phyloP scores from a whole-genome alignment of 2,329 filamentous ascomycete genomes.

The Beauveria sp. region DNA sequence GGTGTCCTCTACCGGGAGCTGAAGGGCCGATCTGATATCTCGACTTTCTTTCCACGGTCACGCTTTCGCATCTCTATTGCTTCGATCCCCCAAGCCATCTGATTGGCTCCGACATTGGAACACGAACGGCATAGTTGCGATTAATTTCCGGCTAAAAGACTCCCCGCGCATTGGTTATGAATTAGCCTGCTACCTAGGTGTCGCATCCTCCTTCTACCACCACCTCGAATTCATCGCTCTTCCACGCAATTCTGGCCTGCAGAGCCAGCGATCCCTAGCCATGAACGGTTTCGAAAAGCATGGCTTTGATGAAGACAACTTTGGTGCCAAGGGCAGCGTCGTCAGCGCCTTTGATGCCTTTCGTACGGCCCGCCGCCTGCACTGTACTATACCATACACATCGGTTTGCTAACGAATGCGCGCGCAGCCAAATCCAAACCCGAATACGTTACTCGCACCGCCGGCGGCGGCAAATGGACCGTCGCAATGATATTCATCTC shows the following conservation, averaged over 20 bases:
- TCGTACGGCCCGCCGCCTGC: constrained; percentile 50
- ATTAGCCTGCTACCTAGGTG: not conserved
- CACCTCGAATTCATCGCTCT: not conserved
- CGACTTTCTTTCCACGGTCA: not conserved
- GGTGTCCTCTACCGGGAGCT: not conserved
- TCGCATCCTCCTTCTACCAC: not conserved
- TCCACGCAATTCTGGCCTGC: not conserved
- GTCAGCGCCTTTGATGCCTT: constrained; percentile 95
- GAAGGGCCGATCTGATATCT: not conserved
- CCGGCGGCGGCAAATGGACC: constrained; percentile 90
- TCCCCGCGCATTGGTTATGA: not conserved
- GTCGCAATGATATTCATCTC: constrained; percentile 72
- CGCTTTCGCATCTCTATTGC: not conserved
- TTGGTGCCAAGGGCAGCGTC: constrained; percentile 63
- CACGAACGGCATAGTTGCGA: not conserved
- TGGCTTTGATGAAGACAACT: constrained; percentile 64
- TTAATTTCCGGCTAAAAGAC: not conserved
- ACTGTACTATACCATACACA: not conserved
- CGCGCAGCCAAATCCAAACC: constrained; percentile 83
- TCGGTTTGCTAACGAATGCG: not conserved
- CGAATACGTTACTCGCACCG: constrained; percentile 78
- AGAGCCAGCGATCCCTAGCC: constrained; percentile 6
- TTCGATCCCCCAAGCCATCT: not conserved
- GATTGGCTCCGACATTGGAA: not conserved
- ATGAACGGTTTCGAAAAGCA: constrained; percentile 78